Evolutionary conservation across 2,329 filamentous ascomycete genomes (phyloP).

Genomic region (Geosmithia morbida): DNA sequence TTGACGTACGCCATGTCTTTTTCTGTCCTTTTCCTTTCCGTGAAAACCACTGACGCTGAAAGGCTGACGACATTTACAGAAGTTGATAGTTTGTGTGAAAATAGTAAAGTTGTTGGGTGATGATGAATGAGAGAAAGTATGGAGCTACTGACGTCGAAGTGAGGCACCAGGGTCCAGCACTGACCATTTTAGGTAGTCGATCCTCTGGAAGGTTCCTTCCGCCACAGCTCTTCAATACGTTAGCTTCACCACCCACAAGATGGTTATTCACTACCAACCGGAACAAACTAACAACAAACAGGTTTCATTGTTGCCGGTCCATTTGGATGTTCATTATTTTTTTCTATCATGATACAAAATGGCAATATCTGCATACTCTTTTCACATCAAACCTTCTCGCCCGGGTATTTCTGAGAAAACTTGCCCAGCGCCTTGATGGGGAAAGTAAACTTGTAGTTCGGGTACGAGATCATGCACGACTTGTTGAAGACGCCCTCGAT

Average conservation of each 20-base stretch:
- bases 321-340: background rate
- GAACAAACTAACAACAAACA: background rate
- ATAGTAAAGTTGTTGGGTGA: background rate
- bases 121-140: background rate
- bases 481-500: constrained; percentile 99
- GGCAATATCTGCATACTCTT: background rate
- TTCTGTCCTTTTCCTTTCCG: too few species aligned
- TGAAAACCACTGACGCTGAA: too few species aligned
- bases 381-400: constrained; percentile 33
- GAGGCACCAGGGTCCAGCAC: background rate
- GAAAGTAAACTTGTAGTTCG: constrained; percentile 97
- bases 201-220: background rate
- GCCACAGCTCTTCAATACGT: too few species aligned
- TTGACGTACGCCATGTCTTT: constrained; percentile 34
- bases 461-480: constrained; percentile 97
- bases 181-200: background rate
- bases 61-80: too few species aligned
- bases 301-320: background rate
- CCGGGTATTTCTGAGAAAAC: constrained; percentile 61
- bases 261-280: background rate
- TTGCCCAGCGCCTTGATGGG: constrained; percentile 87
- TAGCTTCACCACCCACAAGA: too few species aligned
- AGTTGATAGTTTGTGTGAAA: background rate
- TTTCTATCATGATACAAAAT: background rate
- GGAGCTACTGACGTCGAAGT: background rate